Percentiles rank a stretch among this genome's conserved stretches.
These are phyloP conservation scores for Aspergillus novofumigatus DNA, from an alignment of 2,329 filamentous ascomycete genomes.

Conservation along the genomic window DNA sequence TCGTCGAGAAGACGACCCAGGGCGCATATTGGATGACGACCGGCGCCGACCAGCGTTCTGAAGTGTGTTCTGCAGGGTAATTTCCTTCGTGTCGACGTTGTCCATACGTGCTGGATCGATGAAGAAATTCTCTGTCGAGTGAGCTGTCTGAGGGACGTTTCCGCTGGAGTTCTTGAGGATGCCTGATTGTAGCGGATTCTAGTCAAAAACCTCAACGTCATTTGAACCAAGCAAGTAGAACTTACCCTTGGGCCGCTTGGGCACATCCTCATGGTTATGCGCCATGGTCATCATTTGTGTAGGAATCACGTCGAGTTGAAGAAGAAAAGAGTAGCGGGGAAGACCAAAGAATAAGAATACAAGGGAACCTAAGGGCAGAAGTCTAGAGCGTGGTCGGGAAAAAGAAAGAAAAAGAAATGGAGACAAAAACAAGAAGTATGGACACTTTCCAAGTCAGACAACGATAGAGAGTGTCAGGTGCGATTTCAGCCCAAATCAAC, in stretches of 20 bases:
- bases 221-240: not conserved
- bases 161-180: constrained; percentile 80
- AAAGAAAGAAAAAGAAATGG: not conserved
- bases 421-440: not conserved
- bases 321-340: not conserved
- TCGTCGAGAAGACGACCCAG: constrained; percentile 63
- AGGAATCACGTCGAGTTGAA: constrained; percentile 1
- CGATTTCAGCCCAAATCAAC: not conserved
- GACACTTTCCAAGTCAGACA: not conserved
- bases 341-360: not conserved
- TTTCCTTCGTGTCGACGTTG: constrained; percentile 67
- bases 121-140: constrained; percentile 37
- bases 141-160: constrained; percentile 57
- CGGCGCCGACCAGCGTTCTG: constrained; percentile 87
- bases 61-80: constrained; percentile 90
- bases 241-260: constrained; percentile 41
- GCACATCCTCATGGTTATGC: constrained; percentile 30
- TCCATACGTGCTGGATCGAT: constrained; percentile 39
- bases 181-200: constrained; percentile 49
- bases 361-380: not conserved
- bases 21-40: constrained; percentile 69
- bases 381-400: not conserved
- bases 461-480: not conserved
- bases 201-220: not conserved
- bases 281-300: constrained; percentile 24